Percentiles rank a stretch among this genome's conserved stretches.
Conservation (phyloP, 352 stramenopile genomes). For the Phytophthora sp. region DNA sequence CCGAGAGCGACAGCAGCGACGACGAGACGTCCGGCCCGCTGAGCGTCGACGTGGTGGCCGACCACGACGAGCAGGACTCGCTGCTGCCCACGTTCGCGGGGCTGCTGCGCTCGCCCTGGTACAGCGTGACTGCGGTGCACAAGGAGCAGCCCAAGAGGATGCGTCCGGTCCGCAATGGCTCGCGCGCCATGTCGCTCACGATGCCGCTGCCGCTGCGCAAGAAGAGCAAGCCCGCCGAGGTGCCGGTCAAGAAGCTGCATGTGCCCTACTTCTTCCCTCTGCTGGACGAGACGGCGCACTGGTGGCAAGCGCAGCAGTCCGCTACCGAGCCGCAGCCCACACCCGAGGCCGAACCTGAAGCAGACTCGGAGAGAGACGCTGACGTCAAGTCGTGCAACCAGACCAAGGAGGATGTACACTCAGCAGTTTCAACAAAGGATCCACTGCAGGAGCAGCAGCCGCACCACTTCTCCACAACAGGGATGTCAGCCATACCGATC, state of each 20-base stretch:
- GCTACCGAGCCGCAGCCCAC: background rate
- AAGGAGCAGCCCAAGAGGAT: slow-evolving; percentile 24
- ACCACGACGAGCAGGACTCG: slow-evolving; percentile 33
- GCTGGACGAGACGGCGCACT: slow-evolving; percentile 61
- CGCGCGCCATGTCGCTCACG: slow-evolving; percentile 22
- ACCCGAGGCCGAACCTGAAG: slow-evolving; percentile 29
- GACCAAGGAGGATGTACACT: background rate
- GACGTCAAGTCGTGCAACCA: background rate
- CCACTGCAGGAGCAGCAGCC: background rate
- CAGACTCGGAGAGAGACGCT: background rate
- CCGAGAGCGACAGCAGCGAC: slow-evolving; percentile 27
- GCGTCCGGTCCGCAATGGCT: slow-evolving; percentile 11
- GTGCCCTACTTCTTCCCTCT: slow-evolving; percentile 69
- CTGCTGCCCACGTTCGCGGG: slow-evolving; percentile 26
- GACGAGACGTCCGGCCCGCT: slow-evolving; percentile 27
- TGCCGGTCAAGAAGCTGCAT: slow-evolving; percentile 50
- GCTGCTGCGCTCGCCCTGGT: slow-evolving; percentile 29
- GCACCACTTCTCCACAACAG: background rate
- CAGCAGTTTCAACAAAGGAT: background rate
- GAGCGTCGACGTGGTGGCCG: slow-evolving; percentile 17
- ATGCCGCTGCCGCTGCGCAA: slow-evolving; percentile 27
- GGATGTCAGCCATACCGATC: background rate
- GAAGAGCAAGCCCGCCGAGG: slow-evolving; percentile 16
- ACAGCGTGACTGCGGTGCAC: background rate
- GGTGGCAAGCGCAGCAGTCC: slow-evolving; percentile 43